Percentiles rank a stretch among this genome's conserved stretches.
These are phyloP conservation scores for Colletotrichum karsti DNA, from an alignment of 2,329 filamentous ascomycete species.

Conservation along the genomic window DNA sequence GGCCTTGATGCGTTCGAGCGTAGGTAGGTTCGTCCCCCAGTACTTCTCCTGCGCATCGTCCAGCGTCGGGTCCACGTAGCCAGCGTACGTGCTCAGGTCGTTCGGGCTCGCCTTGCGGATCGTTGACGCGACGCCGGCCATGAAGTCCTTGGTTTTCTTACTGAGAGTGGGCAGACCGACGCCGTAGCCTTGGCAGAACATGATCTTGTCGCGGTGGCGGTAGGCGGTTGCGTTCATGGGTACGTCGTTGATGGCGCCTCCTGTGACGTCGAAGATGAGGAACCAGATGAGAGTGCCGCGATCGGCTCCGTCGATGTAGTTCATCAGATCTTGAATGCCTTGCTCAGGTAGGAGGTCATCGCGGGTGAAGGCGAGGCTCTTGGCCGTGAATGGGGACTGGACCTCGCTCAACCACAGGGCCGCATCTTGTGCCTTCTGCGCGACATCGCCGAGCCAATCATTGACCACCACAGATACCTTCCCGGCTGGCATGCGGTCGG, in stretches of 20 bases:
- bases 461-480: constrained; percentile 54
- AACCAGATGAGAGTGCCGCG: constrained; percentile 66
- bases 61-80: constrained; percentile 67
- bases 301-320: constrained; percentile 57
- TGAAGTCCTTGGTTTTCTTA: constrained; percentile 56
- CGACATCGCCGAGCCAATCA: constrained; percentile 70
- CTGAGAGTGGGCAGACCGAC: constrained; percentile 57
- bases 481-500: constrained; percentile 52
- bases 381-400: constrained; percentile 62
- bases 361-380: constrained; percentile 62
- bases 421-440: constrained; percentile 58
- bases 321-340: constrained; percentile 58
- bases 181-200: constrained; percentile 71
- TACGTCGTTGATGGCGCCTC: constrained; percentile 67
- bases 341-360: constrained; percentile 56
- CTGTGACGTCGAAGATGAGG: constrained; percentile 69
- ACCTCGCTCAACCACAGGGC: constrained; percentile 56
- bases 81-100: constrained; percentile 64
- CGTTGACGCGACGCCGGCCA: constrained; percentile 58
- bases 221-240: constrained; percentile 66
- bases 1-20: constrained; percentile 58
- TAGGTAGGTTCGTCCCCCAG: constrained; percentile 61
- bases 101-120: constrained; percentile 47
- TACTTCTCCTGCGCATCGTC: constrained; percentile 57
- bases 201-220: constrained; percentile 69